Evolutionary conservation across 176 grass and related monocot species (phyloP), one percentile per base, ranked within the genome.

Genomic region (Cocos nucifera): DNA sequence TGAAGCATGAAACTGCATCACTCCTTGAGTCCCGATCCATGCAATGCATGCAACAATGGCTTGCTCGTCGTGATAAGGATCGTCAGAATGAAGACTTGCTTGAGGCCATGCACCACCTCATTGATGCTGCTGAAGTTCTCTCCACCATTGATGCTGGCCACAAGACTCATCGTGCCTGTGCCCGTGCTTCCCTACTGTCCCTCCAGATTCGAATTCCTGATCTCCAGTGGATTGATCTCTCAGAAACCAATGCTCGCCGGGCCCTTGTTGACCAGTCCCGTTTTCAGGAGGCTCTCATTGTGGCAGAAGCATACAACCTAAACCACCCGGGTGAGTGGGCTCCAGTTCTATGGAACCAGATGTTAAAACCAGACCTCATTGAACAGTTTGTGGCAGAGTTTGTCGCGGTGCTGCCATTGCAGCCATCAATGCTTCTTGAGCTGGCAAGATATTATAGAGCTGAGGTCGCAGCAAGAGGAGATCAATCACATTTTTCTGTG

Each of bases 121-220:
- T 97, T 52, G 83, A 85, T 55, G 86, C 78, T 56, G 86, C 87
- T 22, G 87, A 91, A 71, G 78, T 87, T 60, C 87, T 97, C 69
- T 90, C 81, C 69, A 87, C 80, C 22, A 97, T 97, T 63, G 92
- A 91, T 54, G 92, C 92, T 35, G 92, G 92, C 20, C 75, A 85
- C 26, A 73, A 80, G 69, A 97, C 87, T 55, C 92, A 88, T 56
- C 55, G 69, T 75, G 80, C 92, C 29, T 97, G 87, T 62, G 83
- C 87, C 16, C 75, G 73, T 32, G 87, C 92, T 49, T 84, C 87
- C 24, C 87, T 97, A 17, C 78, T 97, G 4, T 90, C 92, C 19
- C 86, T 97, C 30, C 92, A 97, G 75, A 91, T 90, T 10, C 77
- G 87, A 16, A 97, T 97, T 66, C 92, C 92, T 15, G 92, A 97